Evolutionary conservation across 768 basidiomycete species (phyloP).

Genomic region (Boletus reticulatus): DNA sequence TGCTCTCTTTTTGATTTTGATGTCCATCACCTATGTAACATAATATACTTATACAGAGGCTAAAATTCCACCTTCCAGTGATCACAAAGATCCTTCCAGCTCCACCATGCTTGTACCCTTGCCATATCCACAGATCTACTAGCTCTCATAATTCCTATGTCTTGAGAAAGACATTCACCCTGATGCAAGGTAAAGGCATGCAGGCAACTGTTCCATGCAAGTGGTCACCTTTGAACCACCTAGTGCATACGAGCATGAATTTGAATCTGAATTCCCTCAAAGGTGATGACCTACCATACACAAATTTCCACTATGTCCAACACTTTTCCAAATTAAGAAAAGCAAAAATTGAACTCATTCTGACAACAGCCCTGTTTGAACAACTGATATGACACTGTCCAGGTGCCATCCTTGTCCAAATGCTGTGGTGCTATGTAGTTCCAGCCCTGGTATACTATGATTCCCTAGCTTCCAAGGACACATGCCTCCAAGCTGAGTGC

Average conservation of each 20-base stretch:
- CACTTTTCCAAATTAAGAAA: neutral
- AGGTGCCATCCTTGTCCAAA: neutral
- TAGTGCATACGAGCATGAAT: neutral
- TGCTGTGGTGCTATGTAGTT: too few relatives aligned
- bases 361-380: neutral
- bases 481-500: too few relatives aligned
- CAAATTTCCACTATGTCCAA: neutral
- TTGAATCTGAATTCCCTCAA: too few relatives aligned
- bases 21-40: too few relatives aligned
- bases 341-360: conserved; percentile 7
- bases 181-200: neutral
- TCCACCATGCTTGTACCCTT: conserved; percentile 4
- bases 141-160: conserved; percentile 1
- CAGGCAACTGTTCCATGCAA: conserved; percentile 11
- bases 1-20: too few relatives aligned
- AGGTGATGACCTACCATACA: neutral
- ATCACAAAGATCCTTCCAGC: neutral
- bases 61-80: neutral
- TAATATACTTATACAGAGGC: too few relatives aligned
- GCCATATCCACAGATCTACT: neutral
- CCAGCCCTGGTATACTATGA: conserved; percentile 6
- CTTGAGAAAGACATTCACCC: neutral
- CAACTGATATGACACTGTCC: conserved; percentile 7
- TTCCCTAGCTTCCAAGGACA: neutral
- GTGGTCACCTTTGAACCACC: conserved; percentile 14